A percentile compares a stretch with the other conserved stretches of the same genome.
Conservation (phyloP, 1,139 yeast genomes). For the Geotrichum australiense region DNA sequence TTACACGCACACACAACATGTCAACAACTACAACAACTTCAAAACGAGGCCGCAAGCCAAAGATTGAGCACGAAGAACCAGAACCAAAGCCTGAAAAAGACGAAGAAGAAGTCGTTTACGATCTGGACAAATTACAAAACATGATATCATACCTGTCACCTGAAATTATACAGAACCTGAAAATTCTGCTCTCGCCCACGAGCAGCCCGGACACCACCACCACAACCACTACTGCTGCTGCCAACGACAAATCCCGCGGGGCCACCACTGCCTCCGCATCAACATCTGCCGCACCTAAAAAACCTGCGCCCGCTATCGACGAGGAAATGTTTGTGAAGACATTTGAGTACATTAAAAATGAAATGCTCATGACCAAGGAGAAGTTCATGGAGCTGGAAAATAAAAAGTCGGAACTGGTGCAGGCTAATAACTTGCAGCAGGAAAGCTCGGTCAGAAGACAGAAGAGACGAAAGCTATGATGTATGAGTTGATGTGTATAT, state of each 20-base stretch:
- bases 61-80: too few species aligned
- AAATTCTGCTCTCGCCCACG: background rate
- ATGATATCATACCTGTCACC: too few species aligned
- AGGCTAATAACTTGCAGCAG: constrained; percentile 2
- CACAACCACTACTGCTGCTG: background rate
- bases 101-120: too few species aligned
- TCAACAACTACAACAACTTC: too few species aligned
- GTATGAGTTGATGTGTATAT: too few species aligned
- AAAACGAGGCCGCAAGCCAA: too few species aligned
- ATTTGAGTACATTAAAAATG: constrained; percentile 2
- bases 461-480: constrained; percentile 2
- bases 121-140: too few species aligned
- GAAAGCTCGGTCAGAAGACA: constrained; percentile 5
- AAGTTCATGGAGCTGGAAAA: constrained; percentile 4
- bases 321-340: constrained; percentile 1
- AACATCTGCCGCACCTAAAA: background rate
- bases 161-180: background rate
- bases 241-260: background rate
- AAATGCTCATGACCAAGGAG: background rate
- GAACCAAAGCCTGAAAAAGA: too few species aligned
- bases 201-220: background rate
- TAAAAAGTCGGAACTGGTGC: background rate
- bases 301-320: background rate
- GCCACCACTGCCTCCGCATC: background rate
- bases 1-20: too few species aligned